A percentile compares a stretch with the other conserved stretches of the same genome.
Conservation (phyloP, 1,284 basidiomycete genomes). For the Ceratobasidium sp. region DNA sequence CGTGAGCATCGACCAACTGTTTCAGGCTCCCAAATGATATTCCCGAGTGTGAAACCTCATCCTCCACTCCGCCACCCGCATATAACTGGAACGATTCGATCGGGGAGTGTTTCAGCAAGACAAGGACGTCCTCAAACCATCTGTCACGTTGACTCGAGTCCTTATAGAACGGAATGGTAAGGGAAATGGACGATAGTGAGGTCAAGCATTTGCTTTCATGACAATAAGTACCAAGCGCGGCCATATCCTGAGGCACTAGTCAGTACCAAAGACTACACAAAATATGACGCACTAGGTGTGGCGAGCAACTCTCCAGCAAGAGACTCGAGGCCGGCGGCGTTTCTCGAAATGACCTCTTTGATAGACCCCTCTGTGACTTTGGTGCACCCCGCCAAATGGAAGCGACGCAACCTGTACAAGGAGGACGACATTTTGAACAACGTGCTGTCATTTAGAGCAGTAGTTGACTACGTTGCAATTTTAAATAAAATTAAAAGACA, state of each 20-base stretch:
- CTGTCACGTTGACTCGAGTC: not conserved
- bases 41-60: not conserved
- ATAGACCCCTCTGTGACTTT: conserved; percentile 24
- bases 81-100: conserved; percentile 32
- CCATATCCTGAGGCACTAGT: conserved; percentile 3
- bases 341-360: not conserved
- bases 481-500: no score
- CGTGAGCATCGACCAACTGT: not conserved
- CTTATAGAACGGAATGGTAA: conserved; percentile 2
- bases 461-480: conserved; percentile 6
- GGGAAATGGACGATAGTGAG: conserved; percentile 18
- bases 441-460: not conserved
- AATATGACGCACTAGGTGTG: conserved; percentile 5
- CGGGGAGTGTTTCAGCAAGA: conserved; percentile 2
- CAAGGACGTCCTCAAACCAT: not conserved
- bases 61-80: conserved; percentile 20
- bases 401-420: not conserved
- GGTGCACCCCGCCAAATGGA: conserved; percentile 24
- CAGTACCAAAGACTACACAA: not conserved
- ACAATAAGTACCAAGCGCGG: not conserved
- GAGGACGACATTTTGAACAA: conserved; percentile 8
- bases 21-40: not conserved
- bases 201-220: not conserved
- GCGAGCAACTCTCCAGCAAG: conserved; percentile 31
- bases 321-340: conserved; percentile 1